Percentiles rank a stretch among this genome's conserved stretches.
These are phyloP conservation scores for Yamadazyma phyllophila DNA, from an alignment of 805 yeast genomes.

Conservation along the genomic window DNA sequence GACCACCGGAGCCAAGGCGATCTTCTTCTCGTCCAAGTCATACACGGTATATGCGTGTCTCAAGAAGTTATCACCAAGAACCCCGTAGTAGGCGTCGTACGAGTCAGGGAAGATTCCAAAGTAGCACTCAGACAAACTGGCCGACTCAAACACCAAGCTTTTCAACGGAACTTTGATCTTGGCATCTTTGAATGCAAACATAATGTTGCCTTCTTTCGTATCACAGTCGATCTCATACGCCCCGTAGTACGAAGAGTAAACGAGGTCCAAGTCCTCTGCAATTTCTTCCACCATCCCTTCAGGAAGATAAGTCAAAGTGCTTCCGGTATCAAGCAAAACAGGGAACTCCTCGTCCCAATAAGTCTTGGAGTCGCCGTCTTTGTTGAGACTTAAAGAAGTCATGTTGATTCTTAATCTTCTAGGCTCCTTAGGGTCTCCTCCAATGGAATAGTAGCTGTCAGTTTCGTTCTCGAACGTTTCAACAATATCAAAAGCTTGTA, in stretches of 20 bases:
- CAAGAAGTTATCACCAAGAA: constrained; percentile 63
- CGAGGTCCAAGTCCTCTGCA: constrained; percentile 31
- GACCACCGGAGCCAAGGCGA: constrained; percentile 47
- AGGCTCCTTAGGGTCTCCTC: not conserved
- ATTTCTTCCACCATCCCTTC: constrained; percentile 25
- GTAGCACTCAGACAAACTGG: constrained; percentile 17
- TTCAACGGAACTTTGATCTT: constrained; percentile 48
- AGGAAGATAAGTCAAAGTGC: constrained; percentile 42
- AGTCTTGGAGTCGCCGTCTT: not conserved
- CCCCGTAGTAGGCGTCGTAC: not conserved
- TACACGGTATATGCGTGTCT: constrained; percentile 62
- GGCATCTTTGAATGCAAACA: constrained; percentile 58
- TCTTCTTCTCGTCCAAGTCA: constrained; percentile 54
- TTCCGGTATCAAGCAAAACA: constrained; percentile 25
- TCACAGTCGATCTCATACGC: constrained; percentile 4
- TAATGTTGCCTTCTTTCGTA: not conserved
- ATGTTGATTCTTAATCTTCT: not conserved
- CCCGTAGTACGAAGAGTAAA: constrained; percentile 17
- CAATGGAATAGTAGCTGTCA: not conserved
- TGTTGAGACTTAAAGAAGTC: not conserved
- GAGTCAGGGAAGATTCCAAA: constrained; percentile 21
- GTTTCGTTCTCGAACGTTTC: not conserved
- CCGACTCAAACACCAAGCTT: constrained; percentile 22
- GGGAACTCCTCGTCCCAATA: constrained; percentile 2
- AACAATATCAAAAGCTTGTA: not conserved